Base-by-base conservation (phyloP, 768 basidiomycete species). In the Mycena indigotica region DNA sequence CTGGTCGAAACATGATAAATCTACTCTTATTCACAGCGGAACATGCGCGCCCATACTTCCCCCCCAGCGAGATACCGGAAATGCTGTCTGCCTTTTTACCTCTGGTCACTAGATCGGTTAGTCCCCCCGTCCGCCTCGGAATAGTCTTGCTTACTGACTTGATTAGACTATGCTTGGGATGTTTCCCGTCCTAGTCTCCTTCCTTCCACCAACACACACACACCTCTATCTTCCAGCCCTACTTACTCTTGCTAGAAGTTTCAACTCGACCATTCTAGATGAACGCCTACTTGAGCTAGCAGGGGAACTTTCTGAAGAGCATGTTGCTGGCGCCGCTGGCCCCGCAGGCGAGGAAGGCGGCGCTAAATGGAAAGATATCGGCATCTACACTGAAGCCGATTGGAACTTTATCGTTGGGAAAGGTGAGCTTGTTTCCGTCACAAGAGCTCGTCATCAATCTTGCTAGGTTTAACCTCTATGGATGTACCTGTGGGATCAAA, bases 391-490 rank as follows among this genome's bases (percentile, higher is more conserved):
- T 4, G 83, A 92, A 56, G 77, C 83, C 40, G 87, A 98, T 71
- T 98, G 93, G 86, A 84, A 85, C 54, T 76, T 89, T 25, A 74
- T 98, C 49, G 83, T 95, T 61, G 86, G 86, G 30, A 95, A 95
- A 70, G 88, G n/a, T n/a, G n/a, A n/a, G n/a, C n/a, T n/a, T n/a
- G n/a, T n/a, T n/a, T n/a, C n/a, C n/a, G n/a, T n/a, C n/a, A n/a
- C n/a, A n/a, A n/a, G n/a, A n/a, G n/a, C n/a, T n/a, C n/a, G n/a
- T n/a, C n/a, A n/a, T n/a, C n/a, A n/a, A n/a, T n/a, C n/a, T n/a
- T n/a, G n/a, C n/a, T n/a, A n/a, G n/a, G 90, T 15, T 75, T 98
- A 29, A 80, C 83, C 28, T 88, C 89, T 4, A 87, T 93, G 86
- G 87, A 84, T 70, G 85, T 89, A 30, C 87, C 91, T 40, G 84